phyloP scores from a whole-genome alignment of 352 stramenopile genomes.

The Globisporangium uncinulatum region DNA sequence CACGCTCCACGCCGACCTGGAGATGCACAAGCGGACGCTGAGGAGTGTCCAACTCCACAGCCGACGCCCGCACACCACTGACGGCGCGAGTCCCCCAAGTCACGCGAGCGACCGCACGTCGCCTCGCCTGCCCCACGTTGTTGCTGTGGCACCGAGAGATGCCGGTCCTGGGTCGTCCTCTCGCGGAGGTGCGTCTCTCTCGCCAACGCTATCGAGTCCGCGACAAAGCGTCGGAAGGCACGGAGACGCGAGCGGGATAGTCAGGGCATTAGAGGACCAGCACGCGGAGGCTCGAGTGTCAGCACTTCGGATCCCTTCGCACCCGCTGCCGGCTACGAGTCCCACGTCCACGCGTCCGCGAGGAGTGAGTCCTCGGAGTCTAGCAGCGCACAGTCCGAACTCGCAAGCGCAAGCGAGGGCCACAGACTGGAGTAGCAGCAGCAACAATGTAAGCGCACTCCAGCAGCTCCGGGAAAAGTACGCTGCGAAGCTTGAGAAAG shows the following conservation, averaged over 20 bases:
- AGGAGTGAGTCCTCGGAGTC: neutral
- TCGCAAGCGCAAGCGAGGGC: neutral
- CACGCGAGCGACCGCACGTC: neutral
- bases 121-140: conserved; percentile 6
- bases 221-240: neutral
- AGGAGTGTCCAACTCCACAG: conserved; percentile 15
- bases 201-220: neutral
- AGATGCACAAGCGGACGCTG: conserved; percentile 49
- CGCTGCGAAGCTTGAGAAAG: conserved; percentile 26
- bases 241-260: neutral
- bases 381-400: neutral
- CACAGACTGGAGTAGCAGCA: neutral
- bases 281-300: neutral
- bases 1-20: conserved; percentile 34
- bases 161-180: neutral
- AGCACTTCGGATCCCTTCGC: neutral
- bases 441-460: neutral
- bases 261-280: neutral
- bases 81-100: neutral
- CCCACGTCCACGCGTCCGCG: neutral
- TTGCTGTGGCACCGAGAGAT: neutral
- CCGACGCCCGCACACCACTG: conserved; percentile 1
- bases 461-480: conserved; percentile 24
- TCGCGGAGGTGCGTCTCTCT: neutral
- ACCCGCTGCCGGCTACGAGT: conserved; percentile 1